These are phyloP conservation scores for Mycena kentingensis DNA, from an alignment of 768 basidiomycete species.

Conservation along the genomic window DNA sequence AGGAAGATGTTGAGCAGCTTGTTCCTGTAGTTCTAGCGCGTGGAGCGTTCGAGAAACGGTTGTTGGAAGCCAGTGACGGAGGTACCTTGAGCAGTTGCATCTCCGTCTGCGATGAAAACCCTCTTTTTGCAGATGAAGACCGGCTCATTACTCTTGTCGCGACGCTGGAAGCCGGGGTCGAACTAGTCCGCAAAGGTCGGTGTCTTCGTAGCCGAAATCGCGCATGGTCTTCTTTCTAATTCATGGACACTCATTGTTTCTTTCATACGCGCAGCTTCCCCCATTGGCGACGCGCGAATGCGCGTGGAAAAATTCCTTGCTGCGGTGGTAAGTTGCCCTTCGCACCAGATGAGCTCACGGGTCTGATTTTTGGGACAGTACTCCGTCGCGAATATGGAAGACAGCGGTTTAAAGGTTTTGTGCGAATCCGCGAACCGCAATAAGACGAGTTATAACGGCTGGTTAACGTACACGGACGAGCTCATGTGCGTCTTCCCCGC, in stretches of 20 bases:
- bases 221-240: neutral
- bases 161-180: constrained; percentile 64
- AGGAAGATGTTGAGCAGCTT: constrained; percentile 63
- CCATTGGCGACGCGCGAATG: constrained; percentile 71
- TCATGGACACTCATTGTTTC: too few relatives aligned
- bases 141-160: constrained; percentile 54
- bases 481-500: constrained; percentile 59
- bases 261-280: constrained; percentile 45
- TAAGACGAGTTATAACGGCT: constrained; percentile 72
- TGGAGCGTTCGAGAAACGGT: constrained; percentile 63
- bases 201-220: neutral
- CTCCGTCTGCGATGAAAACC: constrained; percentile 1
- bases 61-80: constrained; percentile 46
- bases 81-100: constrained; percentile 30
- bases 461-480: constrained; percentile 74
- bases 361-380: constrained; percentile 41
- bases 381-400: constrained; percentile 47
- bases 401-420: constrained; percentile 64
- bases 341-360: neutral
- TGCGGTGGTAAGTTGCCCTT: constrained; percentile 58
- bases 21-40: constrained; percentile 64
- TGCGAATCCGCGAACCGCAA: constrained; percentile 64
- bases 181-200: constrained; percentile 60
- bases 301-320: constrained; percentile 84
- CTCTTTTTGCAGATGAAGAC: constrained; percentile 42